Percentiles rank a stretch among this genome's conserved stretches.
phyloP scores from a whole-genome alignment of 139 green algal species.

The Tetraselmis chui region DNA sequence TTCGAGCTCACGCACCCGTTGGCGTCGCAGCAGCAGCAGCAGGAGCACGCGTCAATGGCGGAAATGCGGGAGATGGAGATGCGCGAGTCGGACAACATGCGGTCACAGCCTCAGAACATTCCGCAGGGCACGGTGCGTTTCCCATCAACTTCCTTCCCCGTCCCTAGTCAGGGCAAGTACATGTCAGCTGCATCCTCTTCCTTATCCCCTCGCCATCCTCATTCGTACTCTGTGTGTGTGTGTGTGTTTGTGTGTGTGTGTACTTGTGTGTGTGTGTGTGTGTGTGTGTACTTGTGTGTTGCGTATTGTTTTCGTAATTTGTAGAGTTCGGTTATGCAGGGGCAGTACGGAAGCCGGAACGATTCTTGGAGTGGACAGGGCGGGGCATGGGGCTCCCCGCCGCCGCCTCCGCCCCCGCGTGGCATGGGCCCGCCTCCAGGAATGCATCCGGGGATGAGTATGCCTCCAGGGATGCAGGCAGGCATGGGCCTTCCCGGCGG shows the following conservation, averaged over 20 bases:
- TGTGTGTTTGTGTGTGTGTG: too few species aligned
- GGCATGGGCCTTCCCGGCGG: neutral
- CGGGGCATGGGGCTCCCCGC: neutral
- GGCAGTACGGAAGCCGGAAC: neutral
- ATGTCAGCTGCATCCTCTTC: too few species aligned
- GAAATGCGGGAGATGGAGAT: neutral
- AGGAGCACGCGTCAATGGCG: neutral
- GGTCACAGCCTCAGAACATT: neutral
- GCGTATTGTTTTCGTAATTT: too few species aligned
- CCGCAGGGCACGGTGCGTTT: neutral
- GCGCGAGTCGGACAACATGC: neutral
- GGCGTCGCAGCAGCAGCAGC: neutral
- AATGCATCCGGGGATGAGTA: neutral
- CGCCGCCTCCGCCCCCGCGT: neutral
- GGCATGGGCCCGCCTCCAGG: neutral
- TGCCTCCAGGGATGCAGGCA: too few species aligned
- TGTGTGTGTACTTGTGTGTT: too few species aligned
- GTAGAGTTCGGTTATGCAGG: too few species aligned
- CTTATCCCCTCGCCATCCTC: too few species aligned
- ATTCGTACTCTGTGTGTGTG: too few species aligned
- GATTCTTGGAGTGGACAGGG: neutral
- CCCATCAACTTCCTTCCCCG: too few species aligned
- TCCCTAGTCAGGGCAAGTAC: too few species aligned
- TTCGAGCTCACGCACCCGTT: constrained; percentile 10
- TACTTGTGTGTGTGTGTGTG: too few species aligned